Base-by-base conservation (phyloP, 2,329 filamentous ascomycete genomes). In the Penicillium capsulatum region DNA sequence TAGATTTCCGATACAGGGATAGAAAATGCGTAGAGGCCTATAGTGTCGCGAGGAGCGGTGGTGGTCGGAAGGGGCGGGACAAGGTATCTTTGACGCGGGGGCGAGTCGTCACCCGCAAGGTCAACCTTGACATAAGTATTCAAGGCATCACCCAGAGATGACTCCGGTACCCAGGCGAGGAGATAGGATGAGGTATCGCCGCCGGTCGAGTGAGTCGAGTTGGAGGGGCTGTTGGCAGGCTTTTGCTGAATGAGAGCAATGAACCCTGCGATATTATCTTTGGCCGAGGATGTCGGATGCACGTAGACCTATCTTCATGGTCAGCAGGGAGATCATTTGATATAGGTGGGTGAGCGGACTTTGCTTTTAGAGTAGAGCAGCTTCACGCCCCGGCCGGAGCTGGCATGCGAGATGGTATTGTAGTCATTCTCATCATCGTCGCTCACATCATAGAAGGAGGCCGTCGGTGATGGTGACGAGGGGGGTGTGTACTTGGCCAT, bases 331-430 rank as follows among this genome's bases (percentile, higher is more conserved):
- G 17, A n/a, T 30, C 19, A 20, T 8, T 15, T 14, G 4, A 7
- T 4, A 20, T n/a, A 17, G 28, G 9, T 8, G 14, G 10, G 15
- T 22, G 19, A 32, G 59, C 72, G 32, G 57, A 86, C 86, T 76
- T 97, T 98, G 83, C 89, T 96, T 71, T 98, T 98, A 14, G 89
- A 91, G 58, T 85, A 96, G 10, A 98, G 74, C 20, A 98, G 73
- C 69, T 97, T 98, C 31, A 98, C 92, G 2, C 91, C 92, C 50
- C 80, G 80, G 0, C 86, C 84, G 2, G 80, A 81, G 51, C 78
- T 79, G 3, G 80, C 79, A 59, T 94, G 86, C 3, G 87, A 84
- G 58, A 98, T 88, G 7, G 48, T 97, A 63, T 94, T 86, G 70
- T 98, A 98, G 31, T 86, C 92, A 53, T 84, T 86, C 67, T 97